phyloP scores from a whole-genome alignment of 805 yeast genomes.

The Lipomyces anomalus region DNA sequence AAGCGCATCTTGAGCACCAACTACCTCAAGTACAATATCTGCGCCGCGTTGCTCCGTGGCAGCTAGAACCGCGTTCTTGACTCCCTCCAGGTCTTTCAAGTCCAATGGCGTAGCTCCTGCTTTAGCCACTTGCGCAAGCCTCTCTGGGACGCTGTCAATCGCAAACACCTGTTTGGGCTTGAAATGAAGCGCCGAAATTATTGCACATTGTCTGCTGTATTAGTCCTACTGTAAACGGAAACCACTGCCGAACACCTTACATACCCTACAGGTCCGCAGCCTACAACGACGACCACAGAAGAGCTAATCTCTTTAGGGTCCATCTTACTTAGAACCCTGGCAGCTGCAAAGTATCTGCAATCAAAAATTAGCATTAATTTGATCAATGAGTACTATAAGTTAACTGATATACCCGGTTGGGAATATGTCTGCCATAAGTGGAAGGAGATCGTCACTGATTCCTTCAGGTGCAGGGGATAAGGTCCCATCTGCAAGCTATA shows the following conservation, averaged over 20 bases:
- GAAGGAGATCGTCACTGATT: slow-evolving; percentile 42
- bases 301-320: slow-evolving; percentile 35
- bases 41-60: slow-evolving; percentile 48
- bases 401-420: slow-evolving; percentile 42
- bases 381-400: not conserved
- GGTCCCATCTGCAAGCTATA: slow-evolving; percentile 48
- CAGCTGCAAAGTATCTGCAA: slow-evolving; percentile 46
- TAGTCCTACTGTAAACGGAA: no score
- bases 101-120: slow-evolving; percentile 49
- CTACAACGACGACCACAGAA: slow-evolving; percentile 46
- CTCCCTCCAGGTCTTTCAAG: slow-evolving; percentile 41
- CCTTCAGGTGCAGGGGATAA: slow-evolving; percentile 41
- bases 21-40: slow-evolving; percentile 57
- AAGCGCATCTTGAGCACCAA: slow-evolving; percentile 50
- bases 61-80: slow-evolving; percentile 32
- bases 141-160: slow-evolving; percentile 45
- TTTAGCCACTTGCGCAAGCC: slow-evolving; percentile 41
- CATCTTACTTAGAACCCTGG: slow-evolving; percentile 42
- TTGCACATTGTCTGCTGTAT: slow-evolving; percentile 51
- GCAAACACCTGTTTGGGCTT: slow-evolving; percentile 45
- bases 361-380: no score
- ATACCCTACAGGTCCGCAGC: slow-evolving; percentile 52
- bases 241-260: not conserved
- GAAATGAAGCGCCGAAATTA: slow-evolving; percentile 39
- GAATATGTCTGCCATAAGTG: slow-evolving; percentile 59